Evolutionary conservation across 441 rosid species (phyloP).

Genomic region (Rhodomyrtus psidioides): DNA sequence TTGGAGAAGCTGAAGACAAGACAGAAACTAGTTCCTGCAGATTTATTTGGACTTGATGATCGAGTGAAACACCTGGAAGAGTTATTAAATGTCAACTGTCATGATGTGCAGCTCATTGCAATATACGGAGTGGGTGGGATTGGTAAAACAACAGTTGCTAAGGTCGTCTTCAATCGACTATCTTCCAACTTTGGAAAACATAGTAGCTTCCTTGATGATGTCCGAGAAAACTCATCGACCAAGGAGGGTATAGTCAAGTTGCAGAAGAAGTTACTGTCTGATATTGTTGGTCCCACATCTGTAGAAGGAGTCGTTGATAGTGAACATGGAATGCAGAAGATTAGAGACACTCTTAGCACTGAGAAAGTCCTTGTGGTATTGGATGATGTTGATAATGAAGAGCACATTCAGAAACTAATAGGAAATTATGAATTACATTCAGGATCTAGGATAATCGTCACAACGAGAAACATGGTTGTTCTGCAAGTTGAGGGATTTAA

Average conservation of each 20-base stretch:
- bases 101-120: neutral
- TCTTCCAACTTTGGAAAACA: neutral
- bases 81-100: accelerated
- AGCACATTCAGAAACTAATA: accelerated
- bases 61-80: accelerated
- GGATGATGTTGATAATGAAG: neutral
- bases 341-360: accelerated
- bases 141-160: neutral
- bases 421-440: neutral
- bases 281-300: neutral
- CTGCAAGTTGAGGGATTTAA: neutral
- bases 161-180: accelerated
- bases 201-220: accelerated
- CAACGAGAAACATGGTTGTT: neutral
- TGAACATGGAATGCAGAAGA: neutral
- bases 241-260: neutral
- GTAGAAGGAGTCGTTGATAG: accelerated
- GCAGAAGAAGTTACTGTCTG: accelerated
- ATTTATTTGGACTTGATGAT: neutral
- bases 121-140: neutral
- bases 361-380: neutral
- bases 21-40: accelerated
- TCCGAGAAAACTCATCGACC: accelerated
- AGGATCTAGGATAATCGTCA: neutral
- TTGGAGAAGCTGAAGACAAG: neutral